Base-by-base conservation (phyloP, 139 green algal species). In the Coelastrella sp. region DNA sequence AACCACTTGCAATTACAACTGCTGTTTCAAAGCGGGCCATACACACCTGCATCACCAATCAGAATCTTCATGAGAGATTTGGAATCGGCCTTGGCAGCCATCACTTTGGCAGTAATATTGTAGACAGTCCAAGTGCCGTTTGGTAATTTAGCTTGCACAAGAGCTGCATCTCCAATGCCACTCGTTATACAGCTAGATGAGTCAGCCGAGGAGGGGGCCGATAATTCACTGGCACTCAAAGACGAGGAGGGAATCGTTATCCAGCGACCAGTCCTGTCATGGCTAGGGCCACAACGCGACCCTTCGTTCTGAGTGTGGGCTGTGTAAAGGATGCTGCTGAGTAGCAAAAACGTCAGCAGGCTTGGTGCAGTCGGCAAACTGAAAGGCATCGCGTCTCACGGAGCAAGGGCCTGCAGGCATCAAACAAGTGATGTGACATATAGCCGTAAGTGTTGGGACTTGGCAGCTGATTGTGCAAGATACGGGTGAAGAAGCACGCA, bases 101-200 rank as follows among this genome's bases (percentile, higher is more conserved):
- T 67, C 7, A 67, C 32, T 27, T 67, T 67, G 59, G 59, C 59
- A 67, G 59, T 67, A 25, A 67, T 27, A 27, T 67, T 67, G 59
- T 67, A 67, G 59, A 67, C 32, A 27, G 27, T 67, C 59, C 59
- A 67, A 0, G 59, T 67, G 17, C 59, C 59, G 11, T 21, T 25
- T 67, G 59, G 59, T 25, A 67, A 25, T 9, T 67, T 35, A 7
- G 17, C 59, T 11, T 67, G 17, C 13, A 27, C 59, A 27, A 35
- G 27, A 25, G 59, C 59, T 67, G 59, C 59, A 67, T 35, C 11
- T 7, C 59, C 59, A 27, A 7, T n/a, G 59, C 32, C 59, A 27
- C 59, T 67, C 13, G 21, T 27, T 35, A 67, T 25, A 25, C 59
- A 67, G 59, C 59, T 25, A 67, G 59, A 21, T 30, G 21, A 21